A percentile compares a stretch with the other conserved stretches of the same genome.
Evolutionary conservation across 306 rosid genomes (phyloP).

Genomic region (Aeschynomene evenia): DNA sequence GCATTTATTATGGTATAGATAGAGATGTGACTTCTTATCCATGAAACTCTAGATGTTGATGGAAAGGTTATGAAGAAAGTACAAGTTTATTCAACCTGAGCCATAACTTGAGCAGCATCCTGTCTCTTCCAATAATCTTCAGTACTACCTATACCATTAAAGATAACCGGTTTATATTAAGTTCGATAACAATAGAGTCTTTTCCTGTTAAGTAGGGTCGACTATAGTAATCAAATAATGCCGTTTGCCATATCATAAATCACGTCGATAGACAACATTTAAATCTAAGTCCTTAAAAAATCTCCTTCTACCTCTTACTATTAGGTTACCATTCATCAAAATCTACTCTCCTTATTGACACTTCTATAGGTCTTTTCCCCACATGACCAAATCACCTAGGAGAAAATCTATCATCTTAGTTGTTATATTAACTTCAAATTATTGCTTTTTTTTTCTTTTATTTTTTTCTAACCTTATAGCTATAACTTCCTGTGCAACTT

Average conservation of each 20-base stretch:
- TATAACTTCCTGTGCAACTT: not conserved
- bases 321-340: too few relatives aligned
- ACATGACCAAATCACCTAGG: not conserved
- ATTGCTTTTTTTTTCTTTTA: not conserved
- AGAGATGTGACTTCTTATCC: not conserved
- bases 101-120: conserved; percentile 90
- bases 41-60: conserved; percentile 1
- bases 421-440: conserved; percentile 5
- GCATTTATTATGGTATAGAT: not conserved
- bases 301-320: too few relatives aligned
- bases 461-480: not conserved
- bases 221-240: not conserved
- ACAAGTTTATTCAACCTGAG: conserved; percentile 57
- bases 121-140: conserved; percentile 94
- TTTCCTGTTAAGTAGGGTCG: not conserved
- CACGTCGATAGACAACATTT: too few relatives aligned
- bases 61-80: conserved; percentile 18
- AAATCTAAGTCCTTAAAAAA: not conserved
- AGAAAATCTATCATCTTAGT: not conserved
- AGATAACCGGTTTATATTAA: conserved; percentile 10
- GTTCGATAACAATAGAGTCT: not conserved
- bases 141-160: conserved; percentile 75
- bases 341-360: not conserved
- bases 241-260: not conserved
- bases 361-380: too few relatives aligned